Evolutionary conservation across 2,329 filamentous ascomycete genomes (phyloP).

Genomic region (Aspergillus brasiliensis): DNA sequence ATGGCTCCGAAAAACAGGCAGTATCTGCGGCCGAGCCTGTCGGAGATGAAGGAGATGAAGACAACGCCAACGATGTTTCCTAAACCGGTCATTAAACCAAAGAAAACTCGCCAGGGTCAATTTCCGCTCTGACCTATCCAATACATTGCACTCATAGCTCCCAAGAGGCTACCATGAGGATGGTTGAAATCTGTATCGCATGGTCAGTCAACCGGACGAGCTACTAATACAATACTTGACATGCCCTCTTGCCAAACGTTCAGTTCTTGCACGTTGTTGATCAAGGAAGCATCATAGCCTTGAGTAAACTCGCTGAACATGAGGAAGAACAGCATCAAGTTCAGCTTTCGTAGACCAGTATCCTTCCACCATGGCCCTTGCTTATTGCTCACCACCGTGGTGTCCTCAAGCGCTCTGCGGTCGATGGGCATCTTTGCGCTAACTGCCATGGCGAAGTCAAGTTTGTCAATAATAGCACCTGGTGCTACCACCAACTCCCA

Average conservation of each 20-base stretch:
- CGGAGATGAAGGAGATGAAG: not conserved
- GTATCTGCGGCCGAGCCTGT: not conserved
- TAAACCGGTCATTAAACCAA: not conserved
- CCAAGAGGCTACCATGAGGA: not conserved
- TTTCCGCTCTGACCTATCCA: not conserved
- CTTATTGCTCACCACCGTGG: not conserved
- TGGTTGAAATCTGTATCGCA: not conserved
- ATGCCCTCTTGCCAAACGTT: not conserved
- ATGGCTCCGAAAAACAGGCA: not conserved
- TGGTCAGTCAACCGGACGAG: not conserved
- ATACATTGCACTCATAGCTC: not conserved
- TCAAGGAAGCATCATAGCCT: not conserved
- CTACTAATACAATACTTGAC: not conserved
- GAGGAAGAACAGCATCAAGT: not conserved
- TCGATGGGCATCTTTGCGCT: not conserved
- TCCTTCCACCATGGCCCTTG: not conserved
- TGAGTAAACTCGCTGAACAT: conserved; percentile 5
- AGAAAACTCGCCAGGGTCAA: not conserved
- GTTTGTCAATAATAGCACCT: not conserved
- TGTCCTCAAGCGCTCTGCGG: not conserved
- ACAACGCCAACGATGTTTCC: not conserved
- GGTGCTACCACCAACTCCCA: not conserved
- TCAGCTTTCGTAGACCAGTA: not conserved
- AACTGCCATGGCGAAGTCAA: not conserved
- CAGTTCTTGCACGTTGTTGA: conserved; percentile 2